Conservation (phyloP, 83 land plant genomes). For the Diphasiastrum complanatum region DNA sequence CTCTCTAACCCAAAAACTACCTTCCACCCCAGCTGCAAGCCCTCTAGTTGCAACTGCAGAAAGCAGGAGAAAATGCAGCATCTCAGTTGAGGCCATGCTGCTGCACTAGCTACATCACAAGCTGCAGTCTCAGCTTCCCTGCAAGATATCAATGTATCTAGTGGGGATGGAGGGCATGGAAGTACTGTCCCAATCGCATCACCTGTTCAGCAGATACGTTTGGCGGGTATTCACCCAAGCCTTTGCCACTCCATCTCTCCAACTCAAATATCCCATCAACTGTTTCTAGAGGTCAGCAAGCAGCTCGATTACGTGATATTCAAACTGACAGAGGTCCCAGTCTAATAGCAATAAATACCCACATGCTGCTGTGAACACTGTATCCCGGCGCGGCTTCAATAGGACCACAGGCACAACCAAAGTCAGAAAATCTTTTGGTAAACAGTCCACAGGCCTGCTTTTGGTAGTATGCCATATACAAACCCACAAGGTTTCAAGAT, state of each 20-base stretch:
- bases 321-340: background rate
- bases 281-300: background rate
- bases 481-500: background rate
- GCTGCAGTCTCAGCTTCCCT: too few relatives aligned
- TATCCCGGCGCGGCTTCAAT: background rate
- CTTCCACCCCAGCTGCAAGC: conserved; percentile 26
- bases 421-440: background rate
- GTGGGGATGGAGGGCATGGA: background rate
- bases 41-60: conserved; percentile 25
- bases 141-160: background rate
- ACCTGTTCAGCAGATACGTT: background rate
- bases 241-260: too few relatives aligned
- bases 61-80: conserved; percentile 19
- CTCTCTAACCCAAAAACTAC: conserved; percentile 15
- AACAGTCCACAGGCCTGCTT: too few relatives aligned
- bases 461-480: too few relatives aligned
- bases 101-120: conserved; percentile 8
- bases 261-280: background rate
- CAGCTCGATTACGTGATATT: background rate
- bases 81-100: conserved; percentile 13
- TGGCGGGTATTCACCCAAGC: background rate
- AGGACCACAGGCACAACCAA: background rate
- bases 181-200: background rate
- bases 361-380: background rate
- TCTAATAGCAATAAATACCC: background rate